These are phyloP conservation scores for Paramecium octaurelia DNA, from an alignment of 73 alveolate species.

Conservation along the genomic window DNA sequence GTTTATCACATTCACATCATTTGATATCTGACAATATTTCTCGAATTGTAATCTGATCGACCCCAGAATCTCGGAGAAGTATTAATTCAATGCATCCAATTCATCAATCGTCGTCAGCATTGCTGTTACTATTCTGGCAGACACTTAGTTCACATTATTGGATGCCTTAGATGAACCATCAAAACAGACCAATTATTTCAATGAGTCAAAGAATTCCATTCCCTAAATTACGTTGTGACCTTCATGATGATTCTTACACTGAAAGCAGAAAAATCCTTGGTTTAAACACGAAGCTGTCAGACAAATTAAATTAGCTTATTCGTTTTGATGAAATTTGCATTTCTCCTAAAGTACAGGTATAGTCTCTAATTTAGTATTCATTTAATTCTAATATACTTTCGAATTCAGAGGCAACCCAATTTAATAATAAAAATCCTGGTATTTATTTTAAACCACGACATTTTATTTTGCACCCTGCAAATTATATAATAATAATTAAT, in stretches of 20 bases:
- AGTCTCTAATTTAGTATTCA: background rate
- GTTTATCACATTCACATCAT: background rate
- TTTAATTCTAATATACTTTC: background rate
- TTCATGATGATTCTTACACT: background rate
- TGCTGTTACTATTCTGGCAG: background rate
- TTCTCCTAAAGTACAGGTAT: background rate
- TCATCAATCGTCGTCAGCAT: background rate
- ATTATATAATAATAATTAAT: no score
- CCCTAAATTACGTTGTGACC: constrained; percentile 8
- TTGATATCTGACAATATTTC: background rate
- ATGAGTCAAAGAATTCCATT: background rate
- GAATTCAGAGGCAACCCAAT: background rate
- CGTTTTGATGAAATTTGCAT: background rate
- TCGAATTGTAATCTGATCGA: background rate
- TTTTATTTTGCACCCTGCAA: no score
- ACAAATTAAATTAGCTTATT: background rate
- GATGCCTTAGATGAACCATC: background rate
- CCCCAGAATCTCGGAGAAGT: background rate
- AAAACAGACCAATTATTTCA: background rate
- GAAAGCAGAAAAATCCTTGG: background rate
- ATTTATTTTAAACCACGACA: background rate
- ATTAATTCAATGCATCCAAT: background rate
- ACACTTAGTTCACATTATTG: background rate
- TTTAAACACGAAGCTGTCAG: background rate
- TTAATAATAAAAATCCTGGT: background rate